Base-by-base conservation (phyloP, 2,329 filamentous ascomycete species). In the Xylaria sp. region DNA sequence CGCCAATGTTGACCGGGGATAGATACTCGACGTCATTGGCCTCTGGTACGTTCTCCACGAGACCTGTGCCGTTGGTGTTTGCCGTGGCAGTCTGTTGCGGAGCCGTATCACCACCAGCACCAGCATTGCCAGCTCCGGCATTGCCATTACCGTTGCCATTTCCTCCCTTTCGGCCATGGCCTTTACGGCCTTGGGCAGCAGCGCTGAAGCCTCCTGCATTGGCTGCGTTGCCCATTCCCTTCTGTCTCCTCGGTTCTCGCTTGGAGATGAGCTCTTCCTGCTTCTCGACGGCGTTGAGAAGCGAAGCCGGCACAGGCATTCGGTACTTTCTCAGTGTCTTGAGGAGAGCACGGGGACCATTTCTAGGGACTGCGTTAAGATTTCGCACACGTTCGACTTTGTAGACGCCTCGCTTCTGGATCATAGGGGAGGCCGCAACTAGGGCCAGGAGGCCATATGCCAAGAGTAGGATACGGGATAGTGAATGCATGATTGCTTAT, bases 261-360 rank as follows among this genome's bases (percentile, higher is more conserved):
- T 78, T 77, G 1, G 72, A 69, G 66, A 78, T 74, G 68, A 75
- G 71, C 51, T 78, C 75, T 51, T 73, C 71, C 50, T 74, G 68
- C 21, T 68, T 57, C 57, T 70, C 67, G 10, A 66, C 74, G 18
- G 73, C 73, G 29, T 63, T 68, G 29, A 75, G 67, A 47, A 78
- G 68, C 23, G 65, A 60, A 10, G 73, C 74, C 32, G 77, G 76
- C 47, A 78, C 72, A 1, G 76, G 75, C 77, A 78, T 78, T 40
- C 75, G 74, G 63, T 78, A 78, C 68, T 78, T 78, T 27, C 75
- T 71, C n/a, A 78, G 72, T 18, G 76, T 74, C 65, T 78, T 78
- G 18, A 77, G 65, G 29, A 78, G 68, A 25, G 76, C 72, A 63
- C 75, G 71, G 47, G 76, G 76, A 3, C 77, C 77, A 66, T 78